These are phyloP conservation scores for Erodium trifolium DNA, from an alignment of 441 rosid genomes.

Conservation along the genomic window DNA sequence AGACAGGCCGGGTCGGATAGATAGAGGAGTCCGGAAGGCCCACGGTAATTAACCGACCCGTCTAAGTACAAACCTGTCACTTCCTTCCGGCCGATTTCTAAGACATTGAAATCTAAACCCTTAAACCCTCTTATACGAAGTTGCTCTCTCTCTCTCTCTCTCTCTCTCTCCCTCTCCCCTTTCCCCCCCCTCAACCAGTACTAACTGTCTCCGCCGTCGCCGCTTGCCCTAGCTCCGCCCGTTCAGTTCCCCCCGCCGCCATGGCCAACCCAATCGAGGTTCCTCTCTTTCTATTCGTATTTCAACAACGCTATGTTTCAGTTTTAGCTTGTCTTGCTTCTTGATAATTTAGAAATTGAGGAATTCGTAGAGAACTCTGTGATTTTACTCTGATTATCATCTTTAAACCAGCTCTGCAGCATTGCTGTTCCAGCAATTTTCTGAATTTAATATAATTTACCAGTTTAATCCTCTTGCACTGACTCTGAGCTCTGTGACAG, in stretches of 20 bases:
- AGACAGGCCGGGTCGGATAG: slow-evolving; percentile 1
- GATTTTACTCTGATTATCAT: not conserved
- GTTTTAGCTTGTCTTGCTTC: not conserved
- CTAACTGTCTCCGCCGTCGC: not conserved
- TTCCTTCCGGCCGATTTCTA: slow-evolving; percentile 5
- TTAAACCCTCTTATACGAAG: not conserved
- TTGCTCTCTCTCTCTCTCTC: not conserved
- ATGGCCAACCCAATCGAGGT: slow-evolving; percentile 10
- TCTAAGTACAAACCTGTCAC: not conserved
- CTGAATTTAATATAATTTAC: not conserved
- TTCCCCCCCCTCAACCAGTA: not conserved
- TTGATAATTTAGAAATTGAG: not conserved
- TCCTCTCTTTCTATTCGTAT: not conserved
- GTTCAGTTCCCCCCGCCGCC: not conserved
- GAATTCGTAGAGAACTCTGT: not conserved
- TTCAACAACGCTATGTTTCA: not conserved
- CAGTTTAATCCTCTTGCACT: not conserved
- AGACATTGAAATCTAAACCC: not conserved
- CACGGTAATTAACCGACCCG: not conserved
- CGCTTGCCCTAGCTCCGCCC: not conserved
- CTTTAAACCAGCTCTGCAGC: not conserved
- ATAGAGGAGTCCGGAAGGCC: not conserved
- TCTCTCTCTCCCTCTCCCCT: not conserved
- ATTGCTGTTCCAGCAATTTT: not conserved
- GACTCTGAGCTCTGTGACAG: slow-evolving; percentile 16